phyloP scores from a whole-genome alignment of 768 basidiomycete species.

The Boletus sensibilis region DNA sequence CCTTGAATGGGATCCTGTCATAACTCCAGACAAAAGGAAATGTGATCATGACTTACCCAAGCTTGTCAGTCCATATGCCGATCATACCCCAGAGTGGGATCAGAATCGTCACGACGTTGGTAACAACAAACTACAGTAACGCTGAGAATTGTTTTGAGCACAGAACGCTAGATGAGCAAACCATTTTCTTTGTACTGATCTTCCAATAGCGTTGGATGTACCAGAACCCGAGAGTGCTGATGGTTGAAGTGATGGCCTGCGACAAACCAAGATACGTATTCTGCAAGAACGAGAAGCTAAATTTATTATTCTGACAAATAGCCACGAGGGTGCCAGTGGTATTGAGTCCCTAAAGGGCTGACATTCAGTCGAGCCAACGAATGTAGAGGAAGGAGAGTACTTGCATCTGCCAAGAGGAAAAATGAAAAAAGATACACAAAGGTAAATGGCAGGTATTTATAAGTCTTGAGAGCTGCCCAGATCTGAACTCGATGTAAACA shows the following conservation, averaged over 20 bases:
- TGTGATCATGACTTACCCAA: conserved; percentile 52
- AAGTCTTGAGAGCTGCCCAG: conserved; percentile 72
- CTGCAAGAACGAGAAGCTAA: conserved; percentile 76
- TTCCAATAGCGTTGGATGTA: conserved; percentile 79
- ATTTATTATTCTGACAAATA: conserved; percentile 81
- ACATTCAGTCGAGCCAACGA: background rate
- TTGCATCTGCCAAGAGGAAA: conserved; percentile 76
- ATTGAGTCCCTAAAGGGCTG: conserved; percentile 59
- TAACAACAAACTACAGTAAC: conserved; percentile 59
- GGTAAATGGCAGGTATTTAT: conserved; percentile 75
- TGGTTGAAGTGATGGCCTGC: conserved; percentile 73
- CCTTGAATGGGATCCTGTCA: conserved; percentile 24
- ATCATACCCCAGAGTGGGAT: conserved; percentile 88
- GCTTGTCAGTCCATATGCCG: conserved; percentile 73
- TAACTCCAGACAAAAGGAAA: background rate
- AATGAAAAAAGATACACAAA: conserved; percentile 76
- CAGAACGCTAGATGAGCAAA: conserved; percentile 22
- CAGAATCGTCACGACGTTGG: conserved; percentile 71
- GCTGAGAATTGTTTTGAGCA: background rate
- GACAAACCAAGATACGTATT: conserved; percentile 76
- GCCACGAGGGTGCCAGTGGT: conserved; percentile 73
- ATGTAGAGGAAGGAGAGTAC: conserved; percentile 20
- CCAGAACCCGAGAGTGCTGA: conserved; percentile 77
- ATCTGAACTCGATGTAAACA: conserved; percentile 46
- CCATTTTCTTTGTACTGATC: conserved; percentile 81